Evolutionary conservation across 441 rosid genomes (phyloP).

Genomic region (Syzygium malaccense): DNA sequence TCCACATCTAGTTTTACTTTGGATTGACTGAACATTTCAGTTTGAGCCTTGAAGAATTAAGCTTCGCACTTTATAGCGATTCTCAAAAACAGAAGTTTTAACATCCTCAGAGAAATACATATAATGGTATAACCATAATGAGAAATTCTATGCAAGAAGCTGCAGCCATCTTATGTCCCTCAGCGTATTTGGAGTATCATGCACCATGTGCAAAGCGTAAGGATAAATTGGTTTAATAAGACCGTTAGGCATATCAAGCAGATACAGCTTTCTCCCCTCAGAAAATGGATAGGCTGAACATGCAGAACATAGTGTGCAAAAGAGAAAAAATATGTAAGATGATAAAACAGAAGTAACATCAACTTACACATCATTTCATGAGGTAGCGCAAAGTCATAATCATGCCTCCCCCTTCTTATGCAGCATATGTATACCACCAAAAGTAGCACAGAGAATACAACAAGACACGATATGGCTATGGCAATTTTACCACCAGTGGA

Average conservation of each 20-base stretch:
- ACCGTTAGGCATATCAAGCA: not conserved
- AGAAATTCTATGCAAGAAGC: not conserved
- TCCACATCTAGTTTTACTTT: not conserved
- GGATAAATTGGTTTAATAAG: not conserved
- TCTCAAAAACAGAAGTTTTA: not conserved
- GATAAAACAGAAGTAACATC: not conserved
- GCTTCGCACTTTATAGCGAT: not conserved
- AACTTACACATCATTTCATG: conserved; percentile 86
- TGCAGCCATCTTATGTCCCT: not conserved
- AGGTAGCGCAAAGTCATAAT: conserved; percentile 88
- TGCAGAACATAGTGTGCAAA: not conserved
- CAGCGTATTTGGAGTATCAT: not conserved
- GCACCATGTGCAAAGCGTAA: not conserved
- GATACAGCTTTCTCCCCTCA: not conserved
- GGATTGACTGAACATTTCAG: not conserved
- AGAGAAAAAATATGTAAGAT: not conserved
- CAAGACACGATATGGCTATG: conserved; percentile 50
- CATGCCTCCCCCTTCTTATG: conserved; percentile 64
- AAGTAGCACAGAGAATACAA: conserved; percentile 30
- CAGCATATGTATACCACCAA: conserved; percentile 51
- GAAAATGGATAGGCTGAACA: not conserved
- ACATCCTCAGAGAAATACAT: not conserved
- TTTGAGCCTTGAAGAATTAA: not conserved
- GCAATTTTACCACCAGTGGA: conserved; percentile 79
- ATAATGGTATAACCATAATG: not conserved